phyloP scores from a whole-genome alignment of 495 filamentous ascomycete species.

The Xylaria venustula region DNA sequence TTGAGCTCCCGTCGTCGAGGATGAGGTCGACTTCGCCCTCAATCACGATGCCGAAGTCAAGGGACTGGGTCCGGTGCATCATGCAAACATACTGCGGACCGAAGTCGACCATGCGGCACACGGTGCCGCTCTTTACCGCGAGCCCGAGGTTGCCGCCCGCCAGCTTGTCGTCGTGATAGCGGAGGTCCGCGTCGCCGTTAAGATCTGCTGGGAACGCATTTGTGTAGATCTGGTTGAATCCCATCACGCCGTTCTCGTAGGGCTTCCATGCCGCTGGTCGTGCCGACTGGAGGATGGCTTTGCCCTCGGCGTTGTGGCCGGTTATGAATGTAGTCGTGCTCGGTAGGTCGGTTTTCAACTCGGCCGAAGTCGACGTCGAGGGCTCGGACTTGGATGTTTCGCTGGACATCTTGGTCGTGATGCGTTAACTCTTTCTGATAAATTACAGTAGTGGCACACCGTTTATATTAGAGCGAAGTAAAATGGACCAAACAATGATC shows the following conservation, averaged over 20 bases:
- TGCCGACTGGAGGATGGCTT: slow-evolving; percentile 36
- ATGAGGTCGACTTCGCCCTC: slow-evolving; percentile 67
- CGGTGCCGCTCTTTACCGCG: slow-evolving; percentile 50
- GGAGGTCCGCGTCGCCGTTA: slow-evolving; percentile 52
- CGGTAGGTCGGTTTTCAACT: slow-evolving; percentile 32
- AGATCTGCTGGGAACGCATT: slow-evolving; percentile 56
- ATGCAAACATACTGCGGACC: slow-evolving; percentile 50
- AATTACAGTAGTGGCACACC: too few species aligned
- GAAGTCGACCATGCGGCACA: slow-evolving; percentile 62
- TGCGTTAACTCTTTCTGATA: background rate
- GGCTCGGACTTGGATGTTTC: slow-evolving; percentile 6
- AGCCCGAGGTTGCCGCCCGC: slow-evolving; percentile 42
- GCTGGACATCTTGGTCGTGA: slow-evolving; percentile 8
- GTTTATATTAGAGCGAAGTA: too few species aligned
- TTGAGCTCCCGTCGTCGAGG: slow-evolving; percentile 59
- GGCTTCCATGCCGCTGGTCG: slow-evolving; percentile 23
- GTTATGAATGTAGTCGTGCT: slow-evolving; percentile 39
- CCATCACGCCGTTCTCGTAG: slow-evolving; percentile 21
- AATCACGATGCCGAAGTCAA: slow-evolving; percentile 78
- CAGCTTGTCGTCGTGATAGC: slow-evolving; percentile 32
- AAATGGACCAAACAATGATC: too few species aligned
- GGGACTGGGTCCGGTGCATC: slow-evolving; percentile 70
- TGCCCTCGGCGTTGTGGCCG: slow-evolving; percentile 35
- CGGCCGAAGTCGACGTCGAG: background rate
- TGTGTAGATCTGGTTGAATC: slow-evolving; percentile 43